Evolutionary conservation across 768 basidiomycete genomes (phyloP), one percentile per base, ranked within the genome.

Genomic region (Mycena polygramma): DNA sequence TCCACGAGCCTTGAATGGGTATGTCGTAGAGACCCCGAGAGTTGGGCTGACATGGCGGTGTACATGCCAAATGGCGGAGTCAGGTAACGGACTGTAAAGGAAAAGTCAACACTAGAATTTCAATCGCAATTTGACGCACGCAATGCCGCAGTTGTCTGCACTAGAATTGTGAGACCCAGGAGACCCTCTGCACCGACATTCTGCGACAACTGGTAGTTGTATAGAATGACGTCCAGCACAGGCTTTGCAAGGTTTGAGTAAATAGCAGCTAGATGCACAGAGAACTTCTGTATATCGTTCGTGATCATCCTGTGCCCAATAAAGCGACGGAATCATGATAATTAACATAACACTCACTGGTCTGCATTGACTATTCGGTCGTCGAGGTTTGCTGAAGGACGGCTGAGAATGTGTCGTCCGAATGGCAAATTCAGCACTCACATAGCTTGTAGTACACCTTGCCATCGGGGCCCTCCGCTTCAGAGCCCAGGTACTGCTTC

Each of bases 311-410:
- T 96, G 9, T 36, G 48, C 43, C 35, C 52, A 49, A 78, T 57
- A 77, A 17, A 69, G 2, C 11, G 54, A 24, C 64, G 35, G 57
- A 71, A 52, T 37, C 45, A 22, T 19, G 48, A 41, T 37, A 7
- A 57, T 48, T 41, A 45, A n/a, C 39, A 68, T 48, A 24, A 43
- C 11, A 77, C 87, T 74, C 64, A 94, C 93, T 98, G 96, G 79
- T 98, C 96, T 19, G 95, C 93, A 75, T 98, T 98, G 85, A 96
- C 96, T 58, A 98, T 96, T 58, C 97, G 86, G 77, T 98, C 97
- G 77, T 98, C 97, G 74, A 99, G 82, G 79, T 98, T 98, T 52
- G 94, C 96, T 95, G 75, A 26, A 63, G 19, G 62, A 58, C 20
- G 43, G 19, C 30, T 67, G 26, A 71, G 59, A 67, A n/a, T 36